Conservation (phyloP, 23 red algal genomes). For the Gracilaria gracilis region DNA sequence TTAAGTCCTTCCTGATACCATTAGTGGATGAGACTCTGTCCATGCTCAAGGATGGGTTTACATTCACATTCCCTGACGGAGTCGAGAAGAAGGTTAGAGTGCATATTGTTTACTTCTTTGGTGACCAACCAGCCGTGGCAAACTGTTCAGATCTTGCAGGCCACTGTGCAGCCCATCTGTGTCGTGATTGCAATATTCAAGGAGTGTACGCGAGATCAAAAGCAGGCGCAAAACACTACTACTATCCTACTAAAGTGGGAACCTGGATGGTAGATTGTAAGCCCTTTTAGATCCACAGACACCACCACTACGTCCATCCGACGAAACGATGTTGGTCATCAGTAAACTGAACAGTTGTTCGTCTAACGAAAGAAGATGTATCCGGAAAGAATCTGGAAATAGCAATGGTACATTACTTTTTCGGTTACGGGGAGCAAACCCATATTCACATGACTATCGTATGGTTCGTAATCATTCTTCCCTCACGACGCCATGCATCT, state of each 20-base stretch:
- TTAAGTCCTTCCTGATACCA: constrained; percentile 7
- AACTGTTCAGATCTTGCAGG: not conserved
- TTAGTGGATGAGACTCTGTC: not conserved
- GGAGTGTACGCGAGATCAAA: not conserved
- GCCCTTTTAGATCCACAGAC: not conserved
- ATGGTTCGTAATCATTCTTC: not conserved
- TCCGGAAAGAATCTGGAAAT: too few relatives aligned
- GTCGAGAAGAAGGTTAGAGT: not conserved
- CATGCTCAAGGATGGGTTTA: not conserved
- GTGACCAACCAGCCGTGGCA: constrained; percentile 8
- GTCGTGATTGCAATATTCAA: constrained; percentile 3
- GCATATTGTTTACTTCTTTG: not conserved
- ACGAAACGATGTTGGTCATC: not conserved
- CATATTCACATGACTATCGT: not conserved
- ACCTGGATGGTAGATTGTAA: not conserved
- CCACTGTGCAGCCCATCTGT: not conserved
- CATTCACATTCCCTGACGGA: not conserved
- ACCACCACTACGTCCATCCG: not conserved
- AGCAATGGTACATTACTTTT: not conserved
- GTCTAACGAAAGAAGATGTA: too few relatives aligned
- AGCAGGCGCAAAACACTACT: not conserved
- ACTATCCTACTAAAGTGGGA: not conserved
- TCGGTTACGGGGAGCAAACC: not conserved
- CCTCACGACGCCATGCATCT: constrained; percentile 35
- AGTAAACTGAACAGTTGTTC: too few relatives aligned